A percentile compares a stretch with the other conserved stretches of the same genome.
Conservation (phyloP, 1,284 basidiomycete genomes). For the Inonotus obliquus region DNA sequence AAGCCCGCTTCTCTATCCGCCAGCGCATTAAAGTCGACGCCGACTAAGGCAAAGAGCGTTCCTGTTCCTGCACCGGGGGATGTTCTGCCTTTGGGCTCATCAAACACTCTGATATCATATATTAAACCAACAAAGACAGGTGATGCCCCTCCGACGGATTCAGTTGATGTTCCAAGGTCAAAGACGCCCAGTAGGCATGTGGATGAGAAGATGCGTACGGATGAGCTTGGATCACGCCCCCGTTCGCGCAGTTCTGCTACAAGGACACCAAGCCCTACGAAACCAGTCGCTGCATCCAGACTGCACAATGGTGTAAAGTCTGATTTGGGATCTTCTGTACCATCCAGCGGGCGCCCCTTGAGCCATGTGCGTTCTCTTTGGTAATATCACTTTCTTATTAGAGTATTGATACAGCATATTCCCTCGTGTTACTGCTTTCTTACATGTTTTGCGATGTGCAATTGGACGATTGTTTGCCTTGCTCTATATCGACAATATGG, state of each 20-base stretch:
- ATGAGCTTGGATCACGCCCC: constrained; percentile 55
- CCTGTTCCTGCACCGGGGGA: constrained; percentile 22
- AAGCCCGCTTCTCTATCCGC: constrained; percentile 6
- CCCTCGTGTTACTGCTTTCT: constrained; percentile 28
- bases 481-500: not conserved
- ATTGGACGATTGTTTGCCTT: constrained; percentile 22
- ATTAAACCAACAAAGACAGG: constrained; percentile 48
- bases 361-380: constrained; percentile 80
- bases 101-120: constrained; percentile 47
- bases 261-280: constrained; percentile 23
- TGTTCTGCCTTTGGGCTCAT: constrained; percentile 37
- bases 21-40: not conserved
- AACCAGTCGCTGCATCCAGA: constrained; percentile 17
- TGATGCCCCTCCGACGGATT: constrained; percentile 29
- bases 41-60: constrained; percentile 18
- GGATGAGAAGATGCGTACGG: constrained; percentile 33
- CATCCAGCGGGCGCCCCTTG: constrained; percentile 51
- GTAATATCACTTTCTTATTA: constrained; percentile 37
- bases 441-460: constrained; percentile 25
- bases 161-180: constrained; percentile 22
- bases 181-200: constrained; percentile 19
- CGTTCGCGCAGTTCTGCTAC: constrained; percentile 19
- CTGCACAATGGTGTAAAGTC: constrained; percentile 20
- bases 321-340: constrained; percentile 31
- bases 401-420: constrained; percentile 33